A percentile compares a stretch with the other conserved stretches of the same genome.
Evolutionary conservation across 305 asterid species (phyloP).

Genomic region (Fraxinus xanthoxyloides): DNA sequence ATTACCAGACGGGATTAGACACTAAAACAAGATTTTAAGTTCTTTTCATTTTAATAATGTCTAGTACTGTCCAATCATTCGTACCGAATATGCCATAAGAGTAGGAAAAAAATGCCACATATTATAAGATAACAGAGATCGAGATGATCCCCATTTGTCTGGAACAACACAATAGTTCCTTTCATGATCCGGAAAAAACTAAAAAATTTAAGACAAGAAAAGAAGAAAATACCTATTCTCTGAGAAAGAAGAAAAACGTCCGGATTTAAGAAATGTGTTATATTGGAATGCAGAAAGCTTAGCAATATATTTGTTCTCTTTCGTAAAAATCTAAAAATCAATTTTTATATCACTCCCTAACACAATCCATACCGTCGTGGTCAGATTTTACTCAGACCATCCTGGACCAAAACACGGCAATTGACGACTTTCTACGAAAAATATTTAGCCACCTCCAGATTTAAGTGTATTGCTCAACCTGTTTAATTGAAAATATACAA

Average conservation of each 20-base stretch:
- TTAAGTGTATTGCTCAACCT: slow-evolving; percentile 61
- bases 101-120: not conserved
- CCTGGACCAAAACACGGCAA: slow-evolving; percentile 11
- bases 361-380: slow-evolving; percentile 16
- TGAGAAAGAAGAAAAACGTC: not conserved
- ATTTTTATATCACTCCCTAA: slow-evolving; percentile 24
- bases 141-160: not conserved
- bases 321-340: slow-evolving; percentile 14
- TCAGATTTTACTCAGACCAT: slow-evolving; percentile 16
- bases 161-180: not conserved
- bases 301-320: slow-evolving; percentile 11
- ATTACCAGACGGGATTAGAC: not conserved
- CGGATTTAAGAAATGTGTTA: slow-evolving; percentile 5
- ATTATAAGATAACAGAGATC: not conserved
- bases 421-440: slow-evolving; percentile 6
- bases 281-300: slow-evolving; percentile 18
- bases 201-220: not conserved
- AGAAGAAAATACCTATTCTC: not conserved
- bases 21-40: not conserved
- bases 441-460: slow-evolving; percentile 46
- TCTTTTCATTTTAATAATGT: not conserved
- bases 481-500: slow-evolving; percentile 11
- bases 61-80: not conserved
- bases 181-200: not conserved
- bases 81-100: not conserved